Base-by-base conservation (phyloP, 2,329 filamentous ascomycete genomes). In the Neoarthrinium moseri region DNA sequence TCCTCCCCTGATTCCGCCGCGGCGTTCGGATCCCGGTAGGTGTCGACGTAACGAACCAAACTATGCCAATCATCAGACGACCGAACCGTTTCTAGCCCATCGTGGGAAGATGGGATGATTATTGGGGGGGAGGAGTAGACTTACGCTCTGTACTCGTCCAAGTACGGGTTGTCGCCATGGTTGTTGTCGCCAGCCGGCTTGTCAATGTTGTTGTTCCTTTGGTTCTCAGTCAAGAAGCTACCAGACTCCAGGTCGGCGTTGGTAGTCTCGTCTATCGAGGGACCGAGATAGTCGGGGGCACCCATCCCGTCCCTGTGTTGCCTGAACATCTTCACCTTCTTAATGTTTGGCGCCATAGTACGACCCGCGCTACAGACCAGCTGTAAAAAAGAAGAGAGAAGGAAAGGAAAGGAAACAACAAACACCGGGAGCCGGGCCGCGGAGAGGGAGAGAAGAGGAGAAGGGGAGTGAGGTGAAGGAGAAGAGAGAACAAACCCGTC, bases 41-140 rank as follows among this genome's bases (percentile, higher is more conserved):
- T 67, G 46, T 66, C 65, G 48, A 69, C 65, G 49, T 64, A 69
- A 44, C 63, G 59, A 44, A 64, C 51, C 47, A 60, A 40, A 36
- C 57, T 60, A 24, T 13, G 4, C 6, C 6, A 4, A 23, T 7
- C 21, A 33, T 55, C 48, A 58, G 47, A 33, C 37, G 20, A 20
- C 5, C 34, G 13, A n/a, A n/a, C n/a, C n/a, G n/a, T n/a, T n/a
- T n/a, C n/a, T n/a, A n/a, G n/a, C n/a, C n/a, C n/a, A n/a, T n/a
- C n/a, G n/a, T n/a, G n/a, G n/a, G n/a, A n/a, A n/a, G n/a, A n/a
- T n/a, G n/a, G n/a, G n/a, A n/a, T n/a, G n/a, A n/a, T n/a, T n/a
- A n/a, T n/a, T n/a, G n/a, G n/a, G n/a, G n/a, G n/a, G n/a, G n/a
- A n/a, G n/a, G n/a, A n/a, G n/a, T n/a, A n/a, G 5, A 26, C 12